Evolutionary conservation across 306 rosid genomes (phyloP).

Genomic region (Morella rubra): DNA sequence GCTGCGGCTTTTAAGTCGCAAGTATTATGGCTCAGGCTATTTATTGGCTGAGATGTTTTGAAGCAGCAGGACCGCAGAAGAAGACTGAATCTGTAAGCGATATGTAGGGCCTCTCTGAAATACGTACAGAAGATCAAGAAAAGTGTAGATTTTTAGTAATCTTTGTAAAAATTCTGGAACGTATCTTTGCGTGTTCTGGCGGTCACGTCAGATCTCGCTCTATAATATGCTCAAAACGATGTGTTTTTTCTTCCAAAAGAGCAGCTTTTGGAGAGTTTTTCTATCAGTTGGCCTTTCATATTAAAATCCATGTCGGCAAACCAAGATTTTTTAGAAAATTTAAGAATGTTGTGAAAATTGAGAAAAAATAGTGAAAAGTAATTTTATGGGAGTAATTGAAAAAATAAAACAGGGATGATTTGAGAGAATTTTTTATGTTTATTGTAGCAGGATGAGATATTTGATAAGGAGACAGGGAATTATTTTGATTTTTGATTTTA

Average conservation of each 20-base stretch:
- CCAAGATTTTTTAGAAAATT: too few species aligned
- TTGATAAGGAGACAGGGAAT: too few species aligned
- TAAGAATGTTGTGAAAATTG: too few species aligned
- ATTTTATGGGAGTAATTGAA: too few species aligned
- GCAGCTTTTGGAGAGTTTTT: neutral
- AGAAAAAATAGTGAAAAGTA: too few species aligned
- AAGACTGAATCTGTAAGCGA: neutral
- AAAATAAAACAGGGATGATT: too few species aligned
- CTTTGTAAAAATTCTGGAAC: slow-evolving; percentile 6
- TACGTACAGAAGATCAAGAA: slow-evolving; percentile 5
- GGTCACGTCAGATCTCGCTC: neutral
- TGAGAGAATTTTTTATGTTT: too few species aligned
- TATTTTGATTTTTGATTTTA: too few species aligned
- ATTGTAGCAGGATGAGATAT: too few species aligned
- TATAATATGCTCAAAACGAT: neutral
- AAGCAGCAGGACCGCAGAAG: slow-evolving; percentile 4
- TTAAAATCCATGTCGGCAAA: too few species aligned
- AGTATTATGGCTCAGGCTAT: neutral
- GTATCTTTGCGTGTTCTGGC: slow-evolving; percentile 1
- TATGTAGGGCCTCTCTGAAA: neutral
- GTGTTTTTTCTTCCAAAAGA: neutral
- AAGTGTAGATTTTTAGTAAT: neutral
- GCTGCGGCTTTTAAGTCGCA: too few species aligned
- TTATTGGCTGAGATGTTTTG: slow-evolving; percentile 15
- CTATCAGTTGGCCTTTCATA: too few species aligned